Percentiles rank a stretch among this genome's conserved stretches.
Evolutionary conservation across 495 filamentous ascomycete genomes (phyloP).

Genomic region (Penicillium mononematosum): DNA sequence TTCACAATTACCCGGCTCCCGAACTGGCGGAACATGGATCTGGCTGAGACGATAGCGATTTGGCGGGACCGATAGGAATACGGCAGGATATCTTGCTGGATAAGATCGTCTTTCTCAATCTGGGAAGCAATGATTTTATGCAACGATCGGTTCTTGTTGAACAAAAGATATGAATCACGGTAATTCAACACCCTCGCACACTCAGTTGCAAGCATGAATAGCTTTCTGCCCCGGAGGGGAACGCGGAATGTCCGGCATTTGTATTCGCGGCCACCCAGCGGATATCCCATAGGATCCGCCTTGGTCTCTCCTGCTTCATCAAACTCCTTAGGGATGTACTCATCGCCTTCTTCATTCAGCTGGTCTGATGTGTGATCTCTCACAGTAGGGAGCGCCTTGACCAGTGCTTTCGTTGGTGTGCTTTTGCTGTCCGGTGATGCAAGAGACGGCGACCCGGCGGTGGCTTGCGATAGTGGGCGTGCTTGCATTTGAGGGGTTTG

Average conservation of each 20-base stretch:
- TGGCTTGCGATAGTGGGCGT: slow-evolving; percentile 61
- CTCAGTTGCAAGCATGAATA: slow-evolving; percentile 98
- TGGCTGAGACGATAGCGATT: slow-evolving; percentile 97
- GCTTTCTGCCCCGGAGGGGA: slow-evolving; percentile 82
- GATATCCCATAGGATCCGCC: slow-evolving; percentile 77
- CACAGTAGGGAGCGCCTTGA: slow-evolving; percentile 95
- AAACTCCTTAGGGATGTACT: slow-evolving; percentile 91
- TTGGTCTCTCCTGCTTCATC: slow-evolving; percentile 93
- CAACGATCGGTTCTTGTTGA: slow-evolving; percentile 98
- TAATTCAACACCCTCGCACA: slow-evolving; percentile 94
- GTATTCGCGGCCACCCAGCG: slow-evolving; percentile 81
- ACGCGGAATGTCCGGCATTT: slow-evolving; percentile 92
- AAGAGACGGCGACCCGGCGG: slow-evolving; percentile 59
- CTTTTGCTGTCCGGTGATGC: slow-evolving; percentile 71
- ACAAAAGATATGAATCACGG: slow-evolving; percentile 93
- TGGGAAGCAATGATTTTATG: slow-evolving; percentile 98
- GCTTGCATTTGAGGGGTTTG: slow-evolving; percentile 81
- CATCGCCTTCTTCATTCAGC: slow-evolving; percentile 85
- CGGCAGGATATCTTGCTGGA: slow-evolving; percentile 89
- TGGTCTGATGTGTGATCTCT: slow-evolving; percentile 98
- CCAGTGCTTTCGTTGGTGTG: slow-evolving; percentile 81
- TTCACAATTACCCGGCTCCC: slow-evolving; percentile 91
- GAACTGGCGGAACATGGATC: slow-evolving; percentile 99
- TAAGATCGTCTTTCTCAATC: slow-evolving; percentile 93
- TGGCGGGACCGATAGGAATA: slow-evolving; percentile 98